Percentiles rank a stretch among this genome's conserved stretches.
Evolutionary conservation across 2,329 filamentous ascomycete genomes (phyloP).

Genomic region (Alternaria burnsii): DNA sequence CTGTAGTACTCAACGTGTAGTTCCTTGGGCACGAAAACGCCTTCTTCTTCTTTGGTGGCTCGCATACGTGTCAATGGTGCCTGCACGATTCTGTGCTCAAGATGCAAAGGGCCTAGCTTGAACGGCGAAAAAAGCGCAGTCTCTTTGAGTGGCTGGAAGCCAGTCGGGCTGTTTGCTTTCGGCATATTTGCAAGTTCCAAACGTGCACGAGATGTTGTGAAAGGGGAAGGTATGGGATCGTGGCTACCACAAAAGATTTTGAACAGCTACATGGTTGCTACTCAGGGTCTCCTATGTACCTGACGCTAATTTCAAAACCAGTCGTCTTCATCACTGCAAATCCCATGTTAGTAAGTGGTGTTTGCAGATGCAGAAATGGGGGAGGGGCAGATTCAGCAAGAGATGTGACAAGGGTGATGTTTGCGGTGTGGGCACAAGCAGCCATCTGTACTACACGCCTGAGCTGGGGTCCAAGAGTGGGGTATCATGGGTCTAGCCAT

Average conservation of each 20-base stretch:
- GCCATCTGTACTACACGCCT: slow-evolving; percentile 5
- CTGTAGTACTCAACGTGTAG: slow-evolving; percentile 61
- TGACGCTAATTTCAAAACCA: slow-evolving; percentile 28
- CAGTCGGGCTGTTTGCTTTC: slow-evolving; percentile 40
- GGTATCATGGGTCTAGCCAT: slow-evolving; percentile 17
- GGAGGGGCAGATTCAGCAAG: slow-evolving; percentile 23
- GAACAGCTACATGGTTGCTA: slow-evolving; percentile 20
- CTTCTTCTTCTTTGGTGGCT: slow-evolving; percentile 59
- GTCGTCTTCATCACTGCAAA: slow-evolving; percentile 14
- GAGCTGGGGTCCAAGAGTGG: slow-evolving; percentile 28
- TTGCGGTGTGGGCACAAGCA: background rate
- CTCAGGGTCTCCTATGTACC: slow-evolving; percentile 38
- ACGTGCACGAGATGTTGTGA: background rate
- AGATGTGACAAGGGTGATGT: slow-evolving; percentile 8
- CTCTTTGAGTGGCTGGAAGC: slow-evolving; percentile 44
- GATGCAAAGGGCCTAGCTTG: slow-evolving; percentile 43
- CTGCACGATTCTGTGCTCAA: slow-evolving; percentile 52
- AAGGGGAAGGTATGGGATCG: background rate
- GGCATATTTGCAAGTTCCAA: slow-evolving; percentile 34
- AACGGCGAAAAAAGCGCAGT: slow-evolving; percentile 45
- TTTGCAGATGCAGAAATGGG: slow-evolving; percentile 38
- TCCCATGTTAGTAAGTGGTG: slow-evolving; percentile 37
- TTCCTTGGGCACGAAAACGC: slow-evolving; percentile 58
- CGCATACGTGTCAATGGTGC: slow-evolving; percentile 55
- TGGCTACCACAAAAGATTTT: slow-evolving; percentile 2